phyloP scores from a whole-genome alignment of 306 rosid genomes.

The Luffa aegyptiaca region DNA sequence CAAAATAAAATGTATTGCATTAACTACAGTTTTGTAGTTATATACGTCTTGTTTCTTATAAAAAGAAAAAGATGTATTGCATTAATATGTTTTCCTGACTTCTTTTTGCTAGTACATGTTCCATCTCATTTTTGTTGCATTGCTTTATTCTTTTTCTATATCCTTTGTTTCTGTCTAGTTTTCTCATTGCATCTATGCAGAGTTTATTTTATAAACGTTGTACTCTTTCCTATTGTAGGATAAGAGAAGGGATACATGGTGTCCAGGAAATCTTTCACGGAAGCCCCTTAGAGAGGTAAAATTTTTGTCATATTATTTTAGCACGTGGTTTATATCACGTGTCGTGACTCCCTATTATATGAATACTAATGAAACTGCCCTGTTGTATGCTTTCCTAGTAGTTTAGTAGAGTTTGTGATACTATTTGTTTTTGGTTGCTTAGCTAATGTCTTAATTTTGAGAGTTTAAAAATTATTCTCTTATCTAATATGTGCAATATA shows the following conservation, averaged over 20 bases:
- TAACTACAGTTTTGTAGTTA: not conserved
- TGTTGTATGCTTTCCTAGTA: not conserved
- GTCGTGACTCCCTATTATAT: not conserved
- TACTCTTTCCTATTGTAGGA: conserved; percentile 44
- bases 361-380: not conserved
- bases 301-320: not conserved
- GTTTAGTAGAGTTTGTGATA: not conserved
- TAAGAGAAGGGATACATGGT: conserved; percentile 94
- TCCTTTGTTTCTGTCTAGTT: not conserved
- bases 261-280: conserved; percentile 55
- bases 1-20: not conserved
- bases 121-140: not conserved
- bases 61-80: not conserved
- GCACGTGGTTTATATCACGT: not conserved
- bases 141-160: not conserved
- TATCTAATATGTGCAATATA: no score
- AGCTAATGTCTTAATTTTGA: no score
- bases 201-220: conserved; percentile 13
- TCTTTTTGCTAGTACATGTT: not conserved
- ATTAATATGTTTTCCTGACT: not conserved
- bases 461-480: no score
- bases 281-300: conserved; percentile 46
- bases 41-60: not conserved
- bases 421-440: not conserved
- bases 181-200: not conserved